These are phyloP conservation scores for Orbilia brochopaga DNA, from an alignment of 2,329 filamentous ascomycete genomes.

Conservation along the genomic window DNA sequence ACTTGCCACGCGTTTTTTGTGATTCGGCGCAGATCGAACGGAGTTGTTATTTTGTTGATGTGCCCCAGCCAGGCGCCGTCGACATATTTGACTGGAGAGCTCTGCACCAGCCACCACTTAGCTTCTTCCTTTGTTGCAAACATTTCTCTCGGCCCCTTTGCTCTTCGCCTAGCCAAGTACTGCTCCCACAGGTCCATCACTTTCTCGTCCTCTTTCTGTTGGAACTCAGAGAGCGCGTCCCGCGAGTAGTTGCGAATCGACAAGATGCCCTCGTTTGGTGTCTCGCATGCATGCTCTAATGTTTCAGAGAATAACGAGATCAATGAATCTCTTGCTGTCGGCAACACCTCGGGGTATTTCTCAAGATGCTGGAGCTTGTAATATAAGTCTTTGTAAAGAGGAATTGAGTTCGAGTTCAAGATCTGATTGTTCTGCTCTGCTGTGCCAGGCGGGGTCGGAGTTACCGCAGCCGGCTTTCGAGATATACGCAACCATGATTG, in stretches of 20 bases:
- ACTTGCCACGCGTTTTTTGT: slow-evolving; percentile 62
- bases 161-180: slow-evolving; percentile 57
- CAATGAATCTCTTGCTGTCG: slow-evolving; percentile 56
- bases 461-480: not conserved
- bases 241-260: slow-evolving; percentile 56
- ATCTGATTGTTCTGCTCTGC: not conserved
- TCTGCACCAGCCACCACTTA: slow-evolving; percentile 58
- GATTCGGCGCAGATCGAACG: slow-evolving; percentile 58
- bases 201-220: slow-evolving; percentile 56
- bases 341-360: slow-evolving; percentile 57
- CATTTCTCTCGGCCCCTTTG: slow-evolving; percentile 57
- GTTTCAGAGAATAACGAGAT: slow-evolving; percentile 58
- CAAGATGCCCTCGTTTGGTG: slow-evolving; percentile 56
- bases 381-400: slow-evolving; percentile 20
- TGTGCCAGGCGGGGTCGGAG: not conserved
- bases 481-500: not conserved
- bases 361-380: slow-evolving; percentile 59
- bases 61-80: slow-evolving; percentile 63
- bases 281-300: slow-evolving; percentile 52
- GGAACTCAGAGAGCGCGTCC: slow-evolving; percentile 55
- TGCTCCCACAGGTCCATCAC: slow-evolving; percentile 56
- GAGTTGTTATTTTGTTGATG: slow-evolving; percentile 60
- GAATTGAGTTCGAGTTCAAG: not conserved
- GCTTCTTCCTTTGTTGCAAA: slow-evolving; percentile 57
- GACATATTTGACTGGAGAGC: slow-evolving; percentile 61